Conservation (phyloP, 345 rosid genomes). For the Eucalyptus brandiana region DNA sequence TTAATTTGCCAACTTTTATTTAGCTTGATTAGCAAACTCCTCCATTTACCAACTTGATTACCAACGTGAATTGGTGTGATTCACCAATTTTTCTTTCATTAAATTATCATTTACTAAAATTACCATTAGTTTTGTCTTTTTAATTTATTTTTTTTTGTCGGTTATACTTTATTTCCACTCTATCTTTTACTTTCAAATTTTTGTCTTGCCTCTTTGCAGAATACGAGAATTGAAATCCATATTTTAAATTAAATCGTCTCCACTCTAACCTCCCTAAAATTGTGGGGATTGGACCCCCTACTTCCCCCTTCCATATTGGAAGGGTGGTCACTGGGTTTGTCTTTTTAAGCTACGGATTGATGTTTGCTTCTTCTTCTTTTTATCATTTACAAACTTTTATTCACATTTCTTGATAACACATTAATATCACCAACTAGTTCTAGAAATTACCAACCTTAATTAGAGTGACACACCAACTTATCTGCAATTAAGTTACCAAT, state of each 20-base stretch:
- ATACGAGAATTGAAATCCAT: fast-evolving
- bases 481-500: neutral
- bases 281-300: fast-evolving
- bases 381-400: no score
- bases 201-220: fast-evolving
- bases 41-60: neutral
- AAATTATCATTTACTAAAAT: neutral
- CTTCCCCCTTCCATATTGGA: fast-evolving
- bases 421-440: no score
- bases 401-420: no score
- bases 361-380: no score
- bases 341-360: no score
- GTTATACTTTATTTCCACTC: fast-evolving
- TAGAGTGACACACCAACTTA: no score
- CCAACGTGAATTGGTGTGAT: neutral
- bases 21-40: neutral
- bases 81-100: neutral
- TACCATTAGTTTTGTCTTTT: neutral
- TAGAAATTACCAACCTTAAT: no score
- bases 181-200: fast-evolving
- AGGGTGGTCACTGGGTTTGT: fast-evolving
- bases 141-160: no score
- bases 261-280: fast-evolving
- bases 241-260: fast-evolving
- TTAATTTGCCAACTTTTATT: neutral